Evolutionary conservation across 306 rosid species (phyloP), one percentile per base, ranked within the genome.

Genomic region (Arachis stenosperma): DNA sequence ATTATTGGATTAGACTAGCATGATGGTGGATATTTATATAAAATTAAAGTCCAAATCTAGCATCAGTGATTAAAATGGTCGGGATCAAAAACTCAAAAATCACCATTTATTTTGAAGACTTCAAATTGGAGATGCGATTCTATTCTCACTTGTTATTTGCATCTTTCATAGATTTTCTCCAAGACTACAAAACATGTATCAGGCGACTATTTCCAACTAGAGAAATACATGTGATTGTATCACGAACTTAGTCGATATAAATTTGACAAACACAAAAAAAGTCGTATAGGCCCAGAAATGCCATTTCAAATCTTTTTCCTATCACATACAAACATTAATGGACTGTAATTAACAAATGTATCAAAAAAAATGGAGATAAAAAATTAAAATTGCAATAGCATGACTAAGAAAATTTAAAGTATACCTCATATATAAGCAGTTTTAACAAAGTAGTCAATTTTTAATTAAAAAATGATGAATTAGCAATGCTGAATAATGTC

Each of bases 121-220:
- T 80, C 60, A 64, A 68, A 37, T 36, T 10, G 0, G 82, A 76
- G 58, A 59, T 1, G 22, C 52, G 50, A 10, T 33, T 62, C 5
- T 41, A 44, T 66, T 80, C 82, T 27, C 57, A 68, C 58, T 9
- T 22, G 48, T 58, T 69, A 40, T 84, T 37, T 17, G 78, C 71
- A 53, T 69, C 80, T 73, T 80, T 74, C 43, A 67, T 64, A 40
- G 67, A 69, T 43, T 64, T 80, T 77, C 79, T 80, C 84, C 64
- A 80, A 73, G 37, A 56, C 87, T 82, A 84, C 29, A 84, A 72
- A 44, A 78, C 50, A 65, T 84, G 84, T 80, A 84, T 77, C 69
- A 84, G 54, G 39, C 87, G 84, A 56, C 84, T 84, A 53, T 74
- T 84, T 39, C 73, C 82, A 9, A 77, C 80, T 64, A 58, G 9